Conservation (phyloP, 192 early-diverging fungal genomes). For the Coemansia sp. region DNA sequence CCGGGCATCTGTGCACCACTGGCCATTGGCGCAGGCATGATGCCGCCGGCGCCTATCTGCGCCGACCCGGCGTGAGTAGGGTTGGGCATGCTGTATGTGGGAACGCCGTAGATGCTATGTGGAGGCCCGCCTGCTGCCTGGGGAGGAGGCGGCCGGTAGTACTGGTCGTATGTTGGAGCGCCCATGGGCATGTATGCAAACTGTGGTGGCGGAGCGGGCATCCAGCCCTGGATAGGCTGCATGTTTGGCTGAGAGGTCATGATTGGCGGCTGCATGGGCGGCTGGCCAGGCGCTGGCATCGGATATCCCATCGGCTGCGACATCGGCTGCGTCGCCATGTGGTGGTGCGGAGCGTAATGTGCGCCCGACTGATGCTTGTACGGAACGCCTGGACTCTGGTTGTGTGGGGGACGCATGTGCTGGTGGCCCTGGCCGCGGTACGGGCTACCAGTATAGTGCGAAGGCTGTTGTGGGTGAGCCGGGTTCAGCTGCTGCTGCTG, state of each 20-base stretch:
- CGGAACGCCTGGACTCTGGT: slow-evolving; percentile 28
- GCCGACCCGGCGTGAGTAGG: slow-evolving; percentile 28
- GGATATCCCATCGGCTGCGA: slow-evolving; percentile 49
- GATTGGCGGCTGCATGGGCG: slow-evolving; percentile 48
- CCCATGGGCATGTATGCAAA: slow-evolving; percentile 49
- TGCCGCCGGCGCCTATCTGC: slow-evolving; percentile 38
- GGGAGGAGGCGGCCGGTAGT: slow-evolving; percentile 35
- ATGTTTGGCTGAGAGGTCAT: slow-evolving; percentile 52
- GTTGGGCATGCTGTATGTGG: slow-evolving; percentile 42
- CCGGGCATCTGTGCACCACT: slow-evolving; percentile 42
- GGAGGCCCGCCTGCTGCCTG: slow-evolving; percentile 30
- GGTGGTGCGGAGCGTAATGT: slow-evolving; percentile 41
- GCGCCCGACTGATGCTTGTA: slow-evolving; percentile 50
- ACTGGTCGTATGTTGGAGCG: slow-evolving; percentile 45
- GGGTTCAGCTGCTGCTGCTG: slow-evolving; percentile 21
- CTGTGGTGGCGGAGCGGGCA: slow-evolving; percentile 40
- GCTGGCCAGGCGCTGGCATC: slow-evolving; percentile 38
- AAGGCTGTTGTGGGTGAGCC: neutral
- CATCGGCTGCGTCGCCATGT: slow-evolving; percentile 43
- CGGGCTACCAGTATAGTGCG: slow-evolving; percentile 34
- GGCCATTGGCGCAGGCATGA: slow-evolving; percentile 31
- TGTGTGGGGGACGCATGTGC: slow-evolving; percentile 47
- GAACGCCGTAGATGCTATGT: slow-evolving; percentile 44
- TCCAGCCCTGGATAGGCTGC: slow-evolving; percentile 52
- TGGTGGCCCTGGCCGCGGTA: slow-evolving; percentile 42